Conservation (phyloP, 805 yeast genomes). For the Novakomyces olei region DNA sequence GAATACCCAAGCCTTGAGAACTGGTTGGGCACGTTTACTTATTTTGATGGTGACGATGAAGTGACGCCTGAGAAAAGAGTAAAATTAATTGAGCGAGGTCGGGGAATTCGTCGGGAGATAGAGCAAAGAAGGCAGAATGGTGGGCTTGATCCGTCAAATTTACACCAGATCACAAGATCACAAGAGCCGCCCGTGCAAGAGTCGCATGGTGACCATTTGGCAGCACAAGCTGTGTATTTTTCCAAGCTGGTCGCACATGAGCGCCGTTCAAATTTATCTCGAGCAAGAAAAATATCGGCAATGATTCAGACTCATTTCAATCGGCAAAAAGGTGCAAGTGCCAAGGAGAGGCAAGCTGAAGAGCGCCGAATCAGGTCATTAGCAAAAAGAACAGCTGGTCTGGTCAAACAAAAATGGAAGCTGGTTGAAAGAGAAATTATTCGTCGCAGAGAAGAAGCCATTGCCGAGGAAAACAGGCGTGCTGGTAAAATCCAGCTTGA, state of each 20-base stretch:
- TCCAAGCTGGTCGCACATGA: slow-evolving; percentile 48
- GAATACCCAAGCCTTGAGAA: no score
- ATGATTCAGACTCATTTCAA: slow-evolving; percentile 77
- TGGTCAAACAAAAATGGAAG: slow-evolving; percentile 77
- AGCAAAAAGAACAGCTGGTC: slow-evolving; percentile 63
- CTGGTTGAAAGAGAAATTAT: slow-evolving; percentile 53
- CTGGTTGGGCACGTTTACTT: no score
- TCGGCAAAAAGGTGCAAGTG: slow-evolving; percentile 71
- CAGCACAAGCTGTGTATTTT: slow-evolving; percentile 52
- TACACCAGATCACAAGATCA: no score
- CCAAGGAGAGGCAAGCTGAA: slow-evolving; percentile 49
- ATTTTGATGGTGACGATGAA: slow-evolving; percentile 43
- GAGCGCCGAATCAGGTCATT: slow-evolving; percentile 46
- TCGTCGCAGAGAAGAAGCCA: slow-evolving; percentile 40
- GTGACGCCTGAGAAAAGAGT: slow-evolving; percentile 38
- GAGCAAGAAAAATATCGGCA: slow-evolving; percentile 48
- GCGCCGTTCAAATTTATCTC: slow-evolving; percentile 39
- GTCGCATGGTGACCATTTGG: slow-evolving; percentile 41
- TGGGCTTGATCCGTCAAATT: slow-evolving; percentile 18
- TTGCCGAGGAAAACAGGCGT: slow-evolving; percentile 51
- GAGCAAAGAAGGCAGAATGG: slow-evolving; percentile 23
- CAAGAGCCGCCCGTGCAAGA: no score
- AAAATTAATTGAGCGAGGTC: slow-evolving; percentile 32
- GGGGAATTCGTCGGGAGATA: slow-evolving; percentile 21
- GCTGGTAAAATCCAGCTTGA: slow-evolving; percentile 74